Base-by-base conservation (phyloP, 495 filamentous ascomycete genomes). In the Aspergillus panamensis region DNA sequence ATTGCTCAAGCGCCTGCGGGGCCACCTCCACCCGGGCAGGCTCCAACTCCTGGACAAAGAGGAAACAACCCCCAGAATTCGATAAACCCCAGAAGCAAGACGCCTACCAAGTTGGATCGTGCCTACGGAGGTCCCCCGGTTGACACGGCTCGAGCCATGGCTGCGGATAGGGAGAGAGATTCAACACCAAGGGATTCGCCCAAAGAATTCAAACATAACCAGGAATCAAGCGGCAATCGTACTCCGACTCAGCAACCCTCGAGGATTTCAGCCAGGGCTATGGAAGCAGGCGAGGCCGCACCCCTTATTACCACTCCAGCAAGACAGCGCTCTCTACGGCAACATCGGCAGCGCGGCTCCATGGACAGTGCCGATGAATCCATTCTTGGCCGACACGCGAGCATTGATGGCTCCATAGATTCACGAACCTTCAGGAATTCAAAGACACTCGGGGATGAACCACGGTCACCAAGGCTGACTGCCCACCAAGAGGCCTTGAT, bases 21-120 rank as follows among this genome's bases (percentile, higher is more conserved):
- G 13, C 92, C 93, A 44, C 90, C 92, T 39, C 93, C 92, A 19
- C 87, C 87, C 37, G 89, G 91, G 35, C 91, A 95, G 72, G 85
- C 92, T 16, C 92, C 92, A 0, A 86, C 86, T 25, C 91, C 92
- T 16, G 84, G 85, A 25, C 90, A 90, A 29, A 77, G 86, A 49
- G 62, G 75, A 21, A 73, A 71, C 19, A 65, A 68, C 7, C 69
- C 79, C 10, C 73, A 69, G 21, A 57, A 66, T 33, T 58, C 45
- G 44, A 55, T 63, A 57, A 77, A 77, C 17, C 71, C 79, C 19
- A 71, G 83, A 61, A 85, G 80, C 65, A 86, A 82, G 62, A 86
- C 84, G 0, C 84, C 84, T 1, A 82, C 84, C 8, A 83, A 76
- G 63, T 76, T 67, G 59, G 77, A 68, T 60, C 77, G 79, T 55